These are phyloP conservation scores for Musa beccarii DNA, from an alignment of 176 grass and related monocot genomes.

Conservation along the genomic window DNA sequence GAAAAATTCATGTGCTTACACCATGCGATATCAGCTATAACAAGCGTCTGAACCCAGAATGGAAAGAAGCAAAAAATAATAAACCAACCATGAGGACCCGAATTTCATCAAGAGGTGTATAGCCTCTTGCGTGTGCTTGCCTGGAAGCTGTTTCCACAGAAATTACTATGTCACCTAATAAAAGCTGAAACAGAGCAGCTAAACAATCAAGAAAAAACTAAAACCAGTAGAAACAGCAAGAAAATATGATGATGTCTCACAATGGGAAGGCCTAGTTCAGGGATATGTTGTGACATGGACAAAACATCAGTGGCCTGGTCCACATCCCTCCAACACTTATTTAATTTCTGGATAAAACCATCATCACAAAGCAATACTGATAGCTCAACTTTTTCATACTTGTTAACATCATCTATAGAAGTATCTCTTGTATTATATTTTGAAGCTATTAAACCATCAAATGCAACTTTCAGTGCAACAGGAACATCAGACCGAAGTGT, in stretches of 20 bases:
- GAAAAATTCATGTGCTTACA: not conserved
- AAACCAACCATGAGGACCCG: constrained; percentile 55
- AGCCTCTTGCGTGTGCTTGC: constrained; percentile 72
- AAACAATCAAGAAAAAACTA: constrained; percentile 18
- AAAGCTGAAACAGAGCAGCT: constrained; percentile 39
- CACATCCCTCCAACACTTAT: constrained; percentile 72
- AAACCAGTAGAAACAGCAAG: constrained; percentile 8
- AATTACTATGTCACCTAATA: constrained; percentile 77
- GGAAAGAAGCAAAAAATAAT: not conserved
- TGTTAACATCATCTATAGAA: constrained; percentile 53
- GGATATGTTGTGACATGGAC: constrained; percentile 48
- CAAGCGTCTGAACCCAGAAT: not conserved
- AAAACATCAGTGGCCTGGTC: constrained; percentile 60
- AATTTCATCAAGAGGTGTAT: constrained; percentile 89
- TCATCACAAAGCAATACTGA: constrained; percentile 70
- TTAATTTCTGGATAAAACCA: constrained; percentile 51
- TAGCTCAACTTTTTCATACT: constrained; percentile 75
- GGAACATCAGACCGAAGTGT: constrained; percentile 76
- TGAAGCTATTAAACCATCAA: constrained; percentile 68
- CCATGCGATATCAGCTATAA: not conserved
- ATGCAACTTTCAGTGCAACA: constrained; percentile 73
- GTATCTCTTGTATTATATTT: constrained; percentile 57
- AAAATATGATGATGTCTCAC: constrained; percentile 41
- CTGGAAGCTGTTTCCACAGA: constrained; percentile 78
- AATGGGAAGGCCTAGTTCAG: constrained; percentile 61